Evolutionary conservation across 805 yeast genomes (phyloP), one percentile per base, ranked within the genome.

Genomic region (Hanseniaspora meyeri): DNA sequence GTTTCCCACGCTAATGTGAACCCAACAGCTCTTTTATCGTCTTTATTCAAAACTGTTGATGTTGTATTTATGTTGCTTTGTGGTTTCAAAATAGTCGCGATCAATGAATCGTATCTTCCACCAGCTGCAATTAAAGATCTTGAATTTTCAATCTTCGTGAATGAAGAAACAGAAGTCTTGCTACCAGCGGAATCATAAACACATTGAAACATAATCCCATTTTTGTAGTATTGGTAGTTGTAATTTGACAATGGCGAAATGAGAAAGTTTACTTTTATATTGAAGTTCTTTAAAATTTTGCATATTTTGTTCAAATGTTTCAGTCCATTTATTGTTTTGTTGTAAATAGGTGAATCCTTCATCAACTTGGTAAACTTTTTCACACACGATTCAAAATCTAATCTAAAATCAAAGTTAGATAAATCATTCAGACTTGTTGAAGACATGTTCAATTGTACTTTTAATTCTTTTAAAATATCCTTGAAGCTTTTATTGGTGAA

Each of bases 161-260:
- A 36, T 6, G 43, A 10, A 3, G 51, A 24, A 19, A 40, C 17
- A 14, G 51, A n/a, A 17, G 37, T 46, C 16, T 34, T 38, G 19
- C 29, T 43, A 19, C 32, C 24, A 19, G 40, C 57, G 1, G 57
- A 27, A 55, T 87, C 85, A 60, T 81, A 78, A 1, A 88, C 78
- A 0, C 86, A 87, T 62, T 88, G 95, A 66, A 91, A 93, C 95
- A 93, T 88, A 1, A 90, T 70, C 0, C 95, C 95, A 17, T 82
- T 81, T 40, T 76, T 73, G 65, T 90, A 93, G 65, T 88, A 91
- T 10, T 82, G 77, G 36, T 83, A 78, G 62, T 88, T 88, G 69
- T 87, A 87, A 60, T 88, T 87, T 63, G 89, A 80, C 67, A 93
- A 75, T 0, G 98, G 98, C 3, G 87, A 80, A 32, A 93, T 71